These are phyloP conservation scores for Fraxinus sp. DNA, from an alignment of 305 asterid species.

Conservation along the genomic window DNA sequence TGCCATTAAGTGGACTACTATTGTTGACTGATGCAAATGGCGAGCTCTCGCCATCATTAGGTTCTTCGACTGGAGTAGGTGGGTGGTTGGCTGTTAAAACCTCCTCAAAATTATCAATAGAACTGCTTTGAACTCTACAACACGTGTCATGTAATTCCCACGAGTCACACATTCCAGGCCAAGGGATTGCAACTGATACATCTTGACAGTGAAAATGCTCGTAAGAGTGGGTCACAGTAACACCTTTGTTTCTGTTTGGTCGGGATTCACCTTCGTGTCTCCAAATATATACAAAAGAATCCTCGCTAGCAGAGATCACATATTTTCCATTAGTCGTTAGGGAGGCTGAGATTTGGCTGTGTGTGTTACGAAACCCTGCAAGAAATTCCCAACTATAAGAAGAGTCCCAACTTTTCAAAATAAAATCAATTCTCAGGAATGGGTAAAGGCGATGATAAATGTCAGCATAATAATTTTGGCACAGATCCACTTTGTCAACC, in stretches of 20 bases:
- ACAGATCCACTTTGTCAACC: neutral
- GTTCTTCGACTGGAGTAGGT: conserved; percentile 56
- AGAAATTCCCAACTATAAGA: conserved; percentile 12
- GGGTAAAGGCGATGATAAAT: neutral
- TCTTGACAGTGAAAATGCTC: conserved; percentile 94
- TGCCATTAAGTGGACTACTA: conserved; percentile 63
- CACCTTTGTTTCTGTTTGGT: conserved; percentile 76
- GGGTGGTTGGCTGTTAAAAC: conserved; percentile 55
- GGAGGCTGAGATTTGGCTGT: conserved; percentile 93
- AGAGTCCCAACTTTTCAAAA: neutral
- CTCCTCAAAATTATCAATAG: conserved; percentile 37
- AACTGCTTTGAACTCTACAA: conserved; percentile 36
- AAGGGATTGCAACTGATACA: conserved; percentile 88
- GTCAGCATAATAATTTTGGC: neutral
- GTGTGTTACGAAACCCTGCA: conserved; percentile 84
- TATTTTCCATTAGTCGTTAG: conserved; percentile 81
- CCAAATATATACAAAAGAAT: conserved; percentile 85
- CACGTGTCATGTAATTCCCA: conserved; percentile 37
- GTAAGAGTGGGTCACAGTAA: conserved; percentile 67
- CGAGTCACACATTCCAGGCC: conserved; percentile 69
- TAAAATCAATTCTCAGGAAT: neutral
- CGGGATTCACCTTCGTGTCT: conserved; percentile 77
- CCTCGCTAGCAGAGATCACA: conserved; percentile 90
- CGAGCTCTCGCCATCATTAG: conserved; percentile 49
- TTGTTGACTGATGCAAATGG: conserved; percentile 51